These are phyloP conservation scores for Catunica adiposa DNA, from an alignment of 2,329 filamentous ascomycete genomes.

Conservation along the genomic window DNA sequence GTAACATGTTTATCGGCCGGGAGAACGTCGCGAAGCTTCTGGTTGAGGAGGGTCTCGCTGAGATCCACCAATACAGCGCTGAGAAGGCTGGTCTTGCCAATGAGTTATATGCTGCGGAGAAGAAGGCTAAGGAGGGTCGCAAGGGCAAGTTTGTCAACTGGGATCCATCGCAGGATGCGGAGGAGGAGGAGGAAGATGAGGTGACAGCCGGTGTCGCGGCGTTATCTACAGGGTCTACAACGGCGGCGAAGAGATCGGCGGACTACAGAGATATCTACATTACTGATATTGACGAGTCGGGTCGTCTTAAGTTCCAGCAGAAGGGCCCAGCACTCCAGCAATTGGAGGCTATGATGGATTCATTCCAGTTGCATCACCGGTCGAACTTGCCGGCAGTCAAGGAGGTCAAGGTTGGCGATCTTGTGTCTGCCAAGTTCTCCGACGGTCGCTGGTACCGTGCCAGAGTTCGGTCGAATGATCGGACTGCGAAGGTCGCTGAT, in stretches of 20 bases:
- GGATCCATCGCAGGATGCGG: conserved; percentile 73
- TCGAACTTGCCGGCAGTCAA: conserved; percentile 66
- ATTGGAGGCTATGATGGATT: conserved; percentile 72
- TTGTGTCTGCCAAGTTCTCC: conserved; percentile 79
- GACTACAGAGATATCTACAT: conserved; percentile 92
- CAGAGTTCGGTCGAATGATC: conserved; percentile 80
- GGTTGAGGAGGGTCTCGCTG: conserved; percentile 83
- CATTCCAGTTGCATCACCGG: conserved; percentile 81
- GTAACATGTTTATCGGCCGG: conserved; percentile 79
- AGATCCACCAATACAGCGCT: conserved; percentile 85
- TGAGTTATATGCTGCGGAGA: conserved; percentile 76
- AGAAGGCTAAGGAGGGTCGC: conserved; percentile 71
- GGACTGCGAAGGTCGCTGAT: conserved; percentile 72
- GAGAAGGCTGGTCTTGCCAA: conserved; percentile 83
- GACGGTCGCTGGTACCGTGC: conserved; percentile 93
- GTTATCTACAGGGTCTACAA: conserved; percentile 19
- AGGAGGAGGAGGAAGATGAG: conserved; percentile 29
- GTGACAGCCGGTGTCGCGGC: conserved; percentile 31
- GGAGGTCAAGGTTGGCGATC: conserved; percentile 78
- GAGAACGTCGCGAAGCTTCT: conserved; percentile 91
- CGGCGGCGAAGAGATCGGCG: conserved; percentile 43
- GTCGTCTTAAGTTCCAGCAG: conserved; percentile 78
- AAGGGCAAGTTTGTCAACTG: conserved; percentile 90
- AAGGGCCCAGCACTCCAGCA: conserved; percentile 73
- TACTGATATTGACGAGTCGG: conserved; percentile 72